Evolutionary conservation across 805 yeast genomes (phyloP), one percentile per base, ranked within the genome.

Genomic region (Yamadazyma insecticola): DNA sequence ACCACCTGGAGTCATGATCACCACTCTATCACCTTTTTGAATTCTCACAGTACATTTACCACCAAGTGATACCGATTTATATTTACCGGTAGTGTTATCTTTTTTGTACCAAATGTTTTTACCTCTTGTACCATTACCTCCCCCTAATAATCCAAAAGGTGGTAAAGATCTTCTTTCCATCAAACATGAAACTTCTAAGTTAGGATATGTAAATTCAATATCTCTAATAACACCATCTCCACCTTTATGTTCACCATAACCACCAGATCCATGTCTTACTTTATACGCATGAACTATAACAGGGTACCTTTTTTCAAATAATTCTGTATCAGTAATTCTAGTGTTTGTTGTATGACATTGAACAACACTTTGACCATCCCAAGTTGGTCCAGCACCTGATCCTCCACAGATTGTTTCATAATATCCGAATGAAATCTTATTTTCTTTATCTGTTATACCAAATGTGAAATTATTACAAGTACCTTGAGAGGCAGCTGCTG

Each of bases 331-430:
- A 0, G 97, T 88, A 57, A 88, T 85, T 49, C 95, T 70, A 2
- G 97, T 88, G 57, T 88, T 88, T 16, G 96, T 89, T 80, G 90
- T 88, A 54, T 88, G 92, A 5, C 94, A 84, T 48, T 88, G 96
- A 3, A 88, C 94, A n/a, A 86, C 96, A 37, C 81, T 72, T 30
- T 80, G 81, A 26, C 96, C 96, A 45, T 81, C 60, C 89, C 94
- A 87, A 2, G 78, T 77, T 1, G 81, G 74, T 1, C 90, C 88
- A 2, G 97, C 97, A 29, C 97, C 97, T 26, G 88, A 83, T 1
- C 97, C 97, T 37, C 97, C 97, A 36, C 95, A 92, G 38, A 89
- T 87, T 0, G 97, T 89, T 53, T 88, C 96, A 53, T 88, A 88
- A 54, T 88, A 88, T 0, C 96, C 96, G 55, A 86, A 87, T 0